phyloP scores from a whole-genome alignment of 1,284 basidiomycete genomes.

The Cutaneotrichosporon cutaneum region DNA sequence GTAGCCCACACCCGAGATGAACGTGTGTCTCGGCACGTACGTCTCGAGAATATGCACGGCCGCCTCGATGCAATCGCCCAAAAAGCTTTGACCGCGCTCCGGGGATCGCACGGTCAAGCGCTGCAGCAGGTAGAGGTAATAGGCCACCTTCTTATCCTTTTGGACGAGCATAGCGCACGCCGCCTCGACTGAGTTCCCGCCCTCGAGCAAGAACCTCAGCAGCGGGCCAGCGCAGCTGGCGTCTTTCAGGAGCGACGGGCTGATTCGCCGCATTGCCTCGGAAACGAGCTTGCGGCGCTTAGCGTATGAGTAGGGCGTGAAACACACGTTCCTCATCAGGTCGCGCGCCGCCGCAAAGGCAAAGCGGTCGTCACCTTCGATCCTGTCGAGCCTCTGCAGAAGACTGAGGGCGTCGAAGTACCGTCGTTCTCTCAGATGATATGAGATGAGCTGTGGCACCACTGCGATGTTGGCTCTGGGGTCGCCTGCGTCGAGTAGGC shows the following conservation, averaged over 20 bases:
- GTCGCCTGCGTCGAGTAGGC: background rate
- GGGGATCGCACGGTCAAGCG: too few species aligned
- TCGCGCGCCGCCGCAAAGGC: background rate
- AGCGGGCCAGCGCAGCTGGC: background rate
- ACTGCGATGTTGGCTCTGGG: background rate
- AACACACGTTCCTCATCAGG: background rate
- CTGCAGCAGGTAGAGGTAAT: background rate
- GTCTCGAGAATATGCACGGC: conserved; percentile 10
- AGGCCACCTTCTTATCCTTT: background rate
- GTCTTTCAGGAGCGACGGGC: background rate
- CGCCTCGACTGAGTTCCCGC: background rate
- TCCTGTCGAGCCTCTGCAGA: background rate
- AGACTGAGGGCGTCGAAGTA: background rate
- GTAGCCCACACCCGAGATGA: background rate
- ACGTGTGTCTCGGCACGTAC: background rate
- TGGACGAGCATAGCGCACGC: background rate
- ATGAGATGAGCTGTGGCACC: background rate
- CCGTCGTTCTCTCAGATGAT: background rate
- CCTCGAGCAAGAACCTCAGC: conserved; percentile 15
- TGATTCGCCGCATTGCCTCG: background rate
- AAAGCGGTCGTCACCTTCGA: background rate
- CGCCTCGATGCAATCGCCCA: conserved; percentile 7
- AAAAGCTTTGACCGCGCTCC: too few species aligned
- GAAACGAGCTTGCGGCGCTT: conserved; percentile 7
- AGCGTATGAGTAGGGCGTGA: background rate